A percentile compares a stretch with the other conserved stretches of the same genome.
Conservation (phyloP, 1,284 basidiomycete species). For the Phenoliferia sp. region DNA sequence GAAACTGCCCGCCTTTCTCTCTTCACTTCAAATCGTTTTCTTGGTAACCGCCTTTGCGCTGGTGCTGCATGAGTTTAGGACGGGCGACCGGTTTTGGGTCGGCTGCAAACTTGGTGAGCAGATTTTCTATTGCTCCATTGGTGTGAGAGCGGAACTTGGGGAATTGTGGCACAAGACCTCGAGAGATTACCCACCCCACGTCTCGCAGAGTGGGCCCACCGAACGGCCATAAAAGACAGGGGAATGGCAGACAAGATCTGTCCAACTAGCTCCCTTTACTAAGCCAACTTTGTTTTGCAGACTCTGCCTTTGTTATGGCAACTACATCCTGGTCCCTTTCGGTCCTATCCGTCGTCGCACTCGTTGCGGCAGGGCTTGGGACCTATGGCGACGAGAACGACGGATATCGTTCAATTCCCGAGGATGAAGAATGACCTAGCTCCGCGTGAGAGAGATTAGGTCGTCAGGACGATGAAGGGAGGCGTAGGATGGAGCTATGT, state of each 20-base stretch:
- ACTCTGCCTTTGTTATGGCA: background rate
- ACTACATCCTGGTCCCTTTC: constrained; percentile 1
- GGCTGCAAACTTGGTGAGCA: background rate
- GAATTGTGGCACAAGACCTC: too few relatives aligned
- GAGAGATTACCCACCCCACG: too few relatives aligned
- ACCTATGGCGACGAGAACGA: background rate
- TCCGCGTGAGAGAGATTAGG: too few relatives aligned
- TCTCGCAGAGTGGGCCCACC: too few relatives aligned
- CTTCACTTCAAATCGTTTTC: background rate
- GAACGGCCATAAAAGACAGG: background rate
- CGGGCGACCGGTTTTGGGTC: background rate
- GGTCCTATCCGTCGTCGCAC: background rate
- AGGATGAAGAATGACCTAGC: background rate
- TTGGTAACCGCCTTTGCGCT: background rate
- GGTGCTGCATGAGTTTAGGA: constrained; percentile 3
- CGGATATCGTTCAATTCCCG: background rate
- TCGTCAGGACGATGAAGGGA: too few relatives aligned
- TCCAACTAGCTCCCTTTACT: too few relatives aligned
- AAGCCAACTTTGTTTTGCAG: background rate
- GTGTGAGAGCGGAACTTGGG: too few relatives aligned
- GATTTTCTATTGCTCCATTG: background rate
- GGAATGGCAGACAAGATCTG: too few relatives aligned
- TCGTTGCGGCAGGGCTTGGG: background rate
- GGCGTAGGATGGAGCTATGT: too few relatives aligned
- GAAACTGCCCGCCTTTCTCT: background rate